phyloP scores from a whole-genome alignment of 306 rosid genomes.

The Fragaria ananassa region DNA sequence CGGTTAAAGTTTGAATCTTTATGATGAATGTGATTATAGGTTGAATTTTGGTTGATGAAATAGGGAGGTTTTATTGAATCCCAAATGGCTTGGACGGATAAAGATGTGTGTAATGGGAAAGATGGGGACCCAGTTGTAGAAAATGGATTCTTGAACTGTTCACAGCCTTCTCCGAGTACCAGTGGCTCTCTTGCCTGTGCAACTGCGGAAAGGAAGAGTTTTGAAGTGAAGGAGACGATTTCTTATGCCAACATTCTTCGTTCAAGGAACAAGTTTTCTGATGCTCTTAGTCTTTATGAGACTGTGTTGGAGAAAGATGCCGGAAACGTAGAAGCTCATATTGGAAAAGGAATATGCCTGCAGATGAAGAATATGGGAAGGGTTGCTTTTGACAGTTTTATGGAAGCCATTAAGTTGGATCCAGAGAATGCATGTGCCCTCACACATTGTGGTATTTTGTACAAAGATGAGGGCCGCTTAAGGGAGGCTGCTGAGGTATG shows the following conservation, averaged over 20 bases:
- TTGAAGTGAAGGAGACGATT: slow-evolving; percentile 64
- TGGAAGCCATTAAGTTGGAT: slow-evolving; percentile 76
- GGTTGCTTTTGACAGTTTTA: slow-evolving; percentile 77
- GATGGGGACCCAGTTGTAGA: slow-evolving; percentile 48
- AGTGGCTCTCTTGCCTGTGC: slow-evolving; percentile 36
- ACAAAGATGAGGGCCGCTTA: slow-evolving; percentile 91
- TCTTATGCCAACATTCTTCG: slow-evolving; percentile 76
- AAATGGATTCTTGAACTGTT: slow-evolving; percentile 66
- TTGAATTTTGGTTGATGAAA: slow-evolving; percentile 32
- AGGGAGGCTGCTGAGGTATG: slow-evolving; percentile 96
- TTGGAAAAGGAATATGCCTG: slow-evolving; percentile 94
- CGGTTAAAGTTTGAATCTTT: not conserved
- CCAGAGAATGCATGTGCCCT: slow-evolving; percentile 84
- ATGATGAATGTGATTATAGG: slow-evolving; percentile 1
- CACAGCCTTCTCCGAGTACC: slow-evolving; percentile 47
- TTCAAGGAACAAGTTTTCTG: slow-evolving; percentile 84
- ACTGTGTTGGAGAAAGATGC: slow-evolving; percentile 59
- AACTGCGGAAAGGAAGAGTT: slow-evolving; percentile 29
- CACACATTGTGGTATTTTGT: slow-evolving; percentile 86
- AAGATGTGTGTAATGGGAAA: slow-evolving; percentile 48
- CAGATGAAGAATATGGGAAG: slow-evolving; percentile 92
- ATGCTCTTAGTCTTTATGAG: slow-evolving; percentile 77
- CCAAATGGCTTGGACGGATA: slow-evolving; percentile 66
- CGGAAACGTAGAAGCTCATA: slow-evolving; percentile 73
- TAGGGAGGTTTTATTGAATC: slow-evolving; percentile 23